Evolutionary conservation across 495 filamentous ascomycete genomes (phyloP), one percentile per base, ranked within the genome.

Genomic region (Penicillium maclennaniae): DNA sequence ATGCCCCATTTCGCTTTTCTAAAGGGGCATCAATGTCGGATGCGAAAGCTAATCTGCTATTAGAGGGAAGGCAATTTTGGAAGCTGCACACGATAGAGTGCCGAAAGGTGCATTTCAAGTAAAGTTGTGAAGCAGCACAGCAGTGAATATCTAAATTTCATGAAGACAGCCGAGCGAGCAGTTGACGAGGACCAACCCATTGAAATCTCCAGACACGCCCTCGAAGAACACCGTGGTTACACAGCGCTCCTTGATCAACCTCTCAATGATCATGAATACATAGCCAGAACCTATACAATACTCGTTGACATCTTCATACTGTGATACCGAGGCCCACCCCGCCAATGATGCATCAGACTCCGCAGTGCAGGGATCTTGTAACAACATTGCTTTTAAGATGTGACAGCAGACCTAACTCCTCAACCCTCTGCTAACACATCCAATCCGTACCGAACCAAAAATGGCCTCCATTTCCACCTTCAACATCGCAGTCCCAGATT

Each of bases 401-500:
- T 23, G 34, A 27, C 46, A 40, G 21, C 37, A 14, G 15, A 14
- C 31, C 14, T 12, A 34, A 34, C 31, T 14, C 14, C 10, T 34
- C 14, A 34, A 31, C 15, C 8, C 31, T 34, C 31, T 34, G 31
- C 31, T 14, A 26, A 10, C 4, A 21, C 9, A 12, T 12, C 5
- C 4, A 44, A 10, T 34, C 21, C 36, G 21, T 25, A 42, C 9
- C 37, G n/a, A 6, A 45, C 14, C 37, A 40, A 38, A 27, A 9
- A 63, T 61, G 55, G 37, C 23, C 9, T 39, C 54, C 45, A 43
- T 61, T 25, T 57, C 49, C 10, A 51, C 56, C n/a, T 81, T 67
- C 54, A 61, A 65, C 14, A 79, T 79, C 31, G 65, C 63, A 43
- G 59, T 81, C 14, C 58, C 76, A 2, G 69, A 78, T 31, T 43